Evolutionary conservation across 2,329 filamentous ascomycete genomes (phyloP).

Genomic region (Aureobasidium uvarum): DNA sequence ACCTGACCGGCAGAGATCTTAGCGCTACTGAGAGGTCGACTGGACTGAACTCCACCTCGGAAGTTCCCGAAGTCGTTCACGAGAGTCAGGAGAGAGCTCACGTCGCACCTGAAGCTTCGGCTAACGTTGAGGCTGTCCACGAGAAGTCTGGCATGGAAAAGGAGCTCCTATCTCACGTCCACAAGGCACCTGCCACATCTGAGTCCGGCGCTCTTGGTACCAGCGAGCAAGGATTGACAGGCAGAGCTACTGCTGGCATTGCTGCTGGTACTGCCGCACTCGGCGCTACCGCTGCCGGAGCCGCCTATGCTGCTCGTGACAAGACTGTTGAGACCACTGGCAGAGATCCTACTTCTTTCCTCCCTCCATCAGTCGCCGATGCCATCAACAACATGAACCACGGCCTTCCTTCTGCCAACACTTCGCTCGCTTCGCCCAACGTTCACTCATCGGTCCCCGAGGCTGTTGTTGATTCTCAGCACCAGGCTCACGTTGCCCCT

Average conservation of each 20-base stretch:
- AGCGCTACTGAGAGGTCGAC: background rate
- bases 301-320: constrained; percentile 38
- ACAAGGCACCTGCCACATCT: constrained; percentile 38
- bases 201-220: constrained; percentile 42
- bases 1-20: constrained; percentile 33
- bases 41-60: background rate
- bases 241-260: constrained; percentile 46
- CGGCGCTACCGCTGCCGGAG: constrained; percentile 40
- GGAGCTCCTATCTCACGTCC: constrained; percentile 64
- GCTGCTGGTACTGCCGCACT: constrained; percentile 47
- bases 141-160: constrained; percentile 58
- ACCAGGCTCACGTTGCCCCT: constrained; percentile 58
- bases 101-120: constrained; percentile 65
- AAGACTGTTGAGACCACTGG: constrained; percentile 42
- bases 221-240: constrained; percentile 28
- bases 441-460: constrained; percentile 51
- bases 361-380: constrained; percentile 43
- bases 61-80: constrained; percentile 38
- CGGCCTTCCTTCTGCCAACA: constrained; percentile 24
- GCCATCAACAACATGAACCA: constrained; percentile 45
- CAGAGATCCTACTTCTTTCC: constrained; percentile 44
- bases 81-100: constrained; percentile 68
- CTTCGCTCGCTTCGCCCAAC: constrained; percentile 35
- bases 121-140: constrained; percentile 54
- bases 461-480: constrained; percentile 69